Evolutionary conservation across 352 stramenopile species (phyloP).

Genomic region (Pythium dissimile): DNA sequence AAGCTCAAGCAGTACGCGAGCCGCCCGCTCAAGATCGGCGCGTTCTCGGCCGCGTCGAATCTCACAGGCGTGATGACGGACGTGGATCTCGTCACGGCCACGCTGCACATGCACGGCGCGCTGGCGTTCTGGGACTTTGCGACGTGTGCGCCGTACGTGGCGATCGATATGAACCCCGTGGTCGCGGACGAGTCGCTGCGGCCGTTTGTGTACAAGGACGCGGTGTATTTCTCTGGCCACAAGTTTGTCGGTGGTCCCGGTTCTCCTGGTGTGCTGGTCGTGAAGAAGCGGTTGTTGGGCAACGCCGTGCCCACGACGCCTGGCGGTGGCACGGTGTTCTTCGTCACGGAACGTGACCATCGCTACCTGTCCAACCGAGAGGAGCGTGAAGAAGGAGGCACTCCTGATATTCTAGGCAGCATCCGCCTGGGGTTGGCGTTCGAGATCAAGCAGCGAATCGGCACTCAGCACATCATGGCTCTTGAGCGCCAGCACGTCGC

Average conservation of each 20-base stretch:
- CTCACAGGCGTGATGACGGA: conserved; percentile 89
- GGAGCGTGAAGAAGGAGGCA: conserved; percentile 94
- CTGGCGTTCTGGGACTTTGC: conserved; percentile 94
- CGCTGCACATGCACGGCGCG: conserved; percentile 86
- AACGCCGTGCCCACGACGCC: conserved; percentile 39
- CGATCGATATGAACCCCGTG: conserved; percentile 92
- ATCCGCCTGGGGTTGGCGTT: conserved; percentile 88
- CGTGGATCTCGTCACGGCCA: conserved; percentile 74
- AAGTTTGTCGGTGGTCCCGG: conserved; percentile 93
- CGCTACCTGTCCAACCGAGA: conserved; percentile 82
- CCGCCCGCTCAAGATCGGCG: conserved; percentile 55
- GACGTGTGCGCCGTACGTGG: conserved; percentile 85
- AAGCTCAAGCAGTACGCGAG: conserved; percentile 38
- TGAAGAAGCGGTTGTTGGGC: conserved; percentile 83
- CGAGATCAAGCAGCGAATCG: conserved; percentile 70
- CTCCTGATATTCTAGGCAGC: conserved; percentile 91
- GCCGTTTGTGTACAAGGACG: conserved; percentile 79
- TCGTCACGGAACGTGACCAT: conserved; percentile 35
- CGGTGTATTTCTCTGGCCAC: conserved; percentile 92
- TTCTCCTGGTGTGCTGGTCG: conserved; percentile 89
- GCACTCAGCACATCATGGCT: conserved; percentile 31
- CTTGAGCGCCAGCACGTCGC: conserved; percentile 31
- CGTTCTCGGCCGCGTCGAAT: conserved; percentile 90
- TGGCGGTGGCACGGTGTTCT: conserved; percentile 43
- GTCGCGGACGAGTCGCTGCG: conserved; percentile 21